A percentile compares a stretch with the other conserved stretches of the same genome.
phyloP scores from a whole-genome alignment of 257 asterid species.

The Penstemon davidsonii region DNA sequence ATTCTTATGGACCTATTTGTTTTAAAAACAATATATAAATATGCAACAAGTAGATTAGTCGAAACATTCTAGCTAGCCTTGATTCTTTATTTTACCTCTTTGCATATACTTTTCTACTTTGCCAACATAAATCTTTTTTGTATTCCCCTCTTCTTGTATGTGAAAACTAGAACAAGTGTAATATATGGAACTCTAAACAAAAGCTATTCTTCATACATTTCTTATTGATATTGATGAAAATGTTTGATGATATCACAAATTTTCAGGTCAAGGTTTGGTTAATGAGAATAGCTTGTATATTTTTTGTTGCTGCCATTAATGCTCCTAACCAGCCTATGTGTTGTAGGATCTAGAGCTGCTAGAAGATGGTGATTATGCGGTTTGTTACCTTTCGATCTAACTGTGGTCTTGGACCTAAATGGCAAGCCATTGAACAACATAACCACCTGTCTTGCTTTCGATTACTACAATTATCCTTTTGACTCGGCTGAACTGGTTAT shows the following conservation, averaged over 20 bases:
- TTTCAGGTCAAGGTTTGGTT: slow-evolving; percentile 5
- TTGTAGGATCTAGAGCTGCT: slow-evolving; percentile 34
- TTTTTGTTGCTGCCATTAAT: neutral
- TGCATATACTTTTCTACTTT: neutral
- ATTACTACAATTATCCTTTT: slow-evolving; percentile 4
- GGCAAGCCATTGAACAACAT: neutral
- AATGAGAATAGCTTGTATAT: neutral
- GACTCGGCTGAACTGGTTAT: neutral
- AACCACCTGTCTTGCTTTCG: neutral
- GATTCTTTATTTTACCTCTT: neutral
- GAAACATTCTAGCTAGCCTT: neutral
- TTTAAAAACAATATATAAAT: slow-evolving; percentile 16
- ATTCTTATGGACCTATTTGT: neutral
- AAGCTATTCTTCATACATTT: neutral
- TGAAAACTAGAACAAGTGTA: neutral
- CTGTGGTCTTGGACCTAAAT: neutral
- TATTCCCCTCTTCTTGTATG: neutral
- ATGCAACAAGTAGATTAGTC: neutral
- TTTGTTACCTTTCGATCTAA: slow-evolving; percentile 2
- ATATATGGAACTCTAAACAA: neutral
- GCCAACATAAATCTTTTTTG: neutral
- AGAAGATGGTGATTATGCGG: slow-evolving; percentile 27
- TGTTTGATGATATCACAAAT: neutral
- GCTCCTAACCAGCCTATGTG: slow-evolving; percentile 23
- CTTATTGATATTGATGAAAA: neutral